phyloP scores from a whole-genome alignment of 2,329 filamentous ascomycete genomes.

The Phyllosticta capitalensis region DNA sequence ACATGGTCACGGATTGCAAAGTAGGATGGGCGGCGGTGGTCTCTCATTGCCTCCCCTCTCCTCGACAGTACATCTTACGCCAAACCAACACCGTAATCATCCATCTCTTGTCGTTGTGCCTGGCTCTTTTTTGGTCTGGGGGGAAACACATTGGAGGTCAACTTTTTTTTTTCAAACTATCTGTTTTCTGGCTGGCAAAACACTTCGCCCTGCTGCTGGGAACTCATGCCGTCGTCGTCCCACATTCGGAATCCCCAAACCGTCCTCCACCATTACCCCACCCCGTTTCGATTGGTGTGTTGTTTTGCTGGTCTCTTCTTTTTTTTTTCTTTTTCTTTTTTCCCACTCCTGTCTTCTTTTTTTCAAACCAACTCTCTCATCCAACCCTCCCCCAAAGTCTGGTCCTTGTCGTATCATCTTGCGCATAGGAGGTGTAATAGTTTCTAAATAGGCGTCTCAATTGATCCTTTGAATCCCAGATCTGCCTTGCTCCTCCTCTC shows the following conservation, averaged over 20 bases:
- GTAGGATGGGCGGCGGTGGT: slow-evolving; percentile 6
- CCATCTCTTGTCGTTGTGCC: not conserved
- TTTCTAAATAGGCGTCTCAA: slow-evolving; percentile 10
- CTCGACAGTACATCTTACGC: slow-evolving; percentile 9
- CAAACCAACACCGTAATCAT: not conserved
- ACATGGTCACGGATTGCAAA: slow-evolving; percentile 3
- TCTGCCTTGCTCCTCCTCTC: too few relatives aligned
- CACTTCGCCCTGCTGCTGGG: too few relatives aligned
- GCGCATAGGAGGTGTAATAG: slow-evolving; percentile 12
- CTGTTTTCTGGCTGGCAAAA: slow-evolving; percentile 8
- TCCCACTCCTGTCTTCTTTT: not conserved
- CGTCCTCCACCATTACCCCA: not conserved
- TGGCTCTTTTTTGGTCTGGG: slow-evolving; percentile 9
- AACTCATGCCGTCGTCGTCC: not conserved
- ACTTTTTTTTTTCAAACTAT: slow-evolving; percentile 6
- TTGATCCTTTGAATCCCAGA: slow-evolving; percentile 9
- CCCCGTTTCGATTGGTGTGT: slow-evolving; percentile 4
- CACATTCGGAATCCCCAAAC: too few relatives aligned
- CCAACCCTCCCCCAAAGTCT: not conserved
- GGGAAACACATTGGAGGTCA: slow-evolving; percentile 2
- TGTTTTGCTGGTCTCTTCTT: slow-evolving; percentile 1
- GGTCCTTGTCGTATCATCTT: slow-evolving; percentile 11
- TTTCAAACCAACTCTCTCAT: too few relatives aligned
- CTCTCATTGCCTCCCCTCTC: not conserved
- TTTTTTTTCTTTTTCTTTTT: not conserved